Base-by-base conservation (phyloP, 139 green algal genomes). In the Ettlia oleoabundans region DNA sequence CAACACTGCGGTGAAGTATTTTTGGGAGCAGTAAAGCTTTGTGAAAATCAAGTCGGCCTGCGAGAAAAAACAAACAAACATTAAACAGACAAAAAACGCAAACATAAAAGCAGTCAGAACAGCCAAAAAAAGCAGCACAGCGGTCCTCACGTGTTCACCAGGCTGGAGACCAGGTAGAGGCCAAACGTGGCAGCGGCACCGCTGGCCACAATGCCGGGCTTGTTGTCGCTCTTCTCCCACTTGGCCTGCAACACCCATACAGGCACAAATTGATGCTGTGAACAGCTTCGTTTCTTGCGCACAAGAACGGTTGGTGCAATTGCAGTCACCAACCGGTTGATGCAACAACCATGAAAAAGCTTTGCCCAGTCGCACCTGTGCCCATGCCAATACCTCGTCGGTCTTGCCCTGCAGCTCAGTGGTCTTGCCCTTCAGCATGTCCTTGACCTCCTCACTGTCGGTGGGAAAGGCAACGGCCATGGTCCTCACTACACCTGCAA, bases 201-300 rank as follows among this genome's bases (percentile, higher is more conserved):
- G 24, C 43, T 62, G n/a, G 79, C 85, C 3, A 89, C 68, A 4
- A 89, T 63, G 43, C 42, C 72, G 55, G 82, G 82, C 85, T 89
- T 89, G 58, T 84, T 86, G 42, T 88, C 74, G 53, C 84, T 84
- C 9, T 28, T 73, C 63, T 89, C 85, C 85, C 85, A 89, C 70
- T 82, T 76, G 68, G 68, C 42, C 78, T 83, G 64, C 47, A 61
- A 15, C 7, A 47, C 5, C 3, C 28, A 10, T n/a, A n/a, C n/a
- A n/a, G n/a, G n/a, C n/a, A n/a, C n/a, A n/a, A n/a, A n/a, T n/a
- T n/a, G n/a, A n/a, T n/a, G n/a, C n/a, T n/a, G n/a, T n/a, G n/a
- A n/a, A n/a, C n/a, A n/a, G n/a, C n/a, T n/a, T n/a, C n/a, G n/a
- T n/a, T n/a, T n/a, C n/a, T n/a, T n/a, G n/a, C n/a, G n/a, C n/a